Evolutionary conservation across 768 basidiomycete genomes (phyloP).

Genomic region (Pleurotus sapidus): DNA sequence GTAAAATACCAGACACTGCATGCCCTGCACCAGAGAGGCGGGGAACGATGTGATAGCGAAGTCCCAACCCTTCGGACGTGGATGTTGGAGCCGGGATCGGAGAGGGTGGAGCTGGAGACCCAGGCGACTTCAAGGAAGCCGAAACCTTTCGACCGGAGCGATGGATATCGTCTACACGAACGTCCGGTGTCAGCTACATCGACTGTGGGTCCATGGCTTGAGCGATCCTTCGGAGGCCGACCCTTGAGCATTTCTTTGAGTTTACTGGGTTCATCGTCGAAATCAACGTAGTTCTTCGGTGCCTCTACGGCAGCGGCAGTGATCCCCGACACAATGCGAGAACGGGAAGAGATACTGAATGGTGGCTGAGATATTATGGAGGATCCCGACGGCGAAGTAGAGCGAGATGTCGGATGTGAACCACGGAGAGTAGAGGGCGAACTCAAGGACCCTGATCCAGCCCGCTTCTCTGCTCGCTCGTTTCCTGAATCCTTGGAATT

Average conservation of each 20-base stretch:
- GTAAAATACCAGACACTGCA: conserved; percentile 42
- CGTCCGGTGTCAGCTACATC: conserved; percentile 17
- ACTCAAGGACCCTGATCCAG: conserved; percentile 10
- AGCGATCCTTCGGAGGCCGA: conserved; percentile 37
- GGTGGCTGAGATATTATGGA: conserved; percentile 33
- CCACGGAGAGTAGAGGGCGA: conserved; percentile 16
- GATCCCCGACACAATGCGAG: conserved; percentile 69
- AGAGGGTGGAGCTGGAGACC: conserved; percentile 19
- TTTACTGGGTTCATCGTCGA: conserved; percentile 75
- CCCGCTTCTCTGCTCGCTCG: conserved; percentile 9
- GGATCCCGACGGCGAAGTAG: conserved; percentile 37
- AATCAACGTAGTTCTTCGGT: conserved; percentile 76
- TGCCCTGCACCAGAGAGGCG: conserved; percentile 33
- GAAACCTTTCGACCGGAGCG: conserved; percentile 10
- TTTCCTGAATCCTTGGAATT: conserved; percentile 12
- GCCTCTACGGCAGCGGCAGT: conserved; percentile 72
- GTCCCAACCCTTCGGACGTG: conserved; percentile 21
- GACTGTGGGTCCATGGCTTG: neutral
- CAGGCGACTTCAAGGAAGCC: neutral
- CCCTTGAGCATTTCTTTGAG: conserved; percentile 72
- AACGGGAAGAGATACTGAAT: conserved; percentile 52
- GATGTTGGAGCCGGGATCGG: conserved; percentile 30
- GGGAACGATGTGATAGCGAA: conserved; percentile 48
- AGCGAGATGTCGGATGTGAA: conserved; percentile 28
- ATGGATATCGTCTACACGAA: conserved; percentile 33